Percentiles rank a stretch among this genome's conserved stretches.
Conservation (phyloP, 768 basidiomycete genomes). For the Auricularia cornea region DNA sequence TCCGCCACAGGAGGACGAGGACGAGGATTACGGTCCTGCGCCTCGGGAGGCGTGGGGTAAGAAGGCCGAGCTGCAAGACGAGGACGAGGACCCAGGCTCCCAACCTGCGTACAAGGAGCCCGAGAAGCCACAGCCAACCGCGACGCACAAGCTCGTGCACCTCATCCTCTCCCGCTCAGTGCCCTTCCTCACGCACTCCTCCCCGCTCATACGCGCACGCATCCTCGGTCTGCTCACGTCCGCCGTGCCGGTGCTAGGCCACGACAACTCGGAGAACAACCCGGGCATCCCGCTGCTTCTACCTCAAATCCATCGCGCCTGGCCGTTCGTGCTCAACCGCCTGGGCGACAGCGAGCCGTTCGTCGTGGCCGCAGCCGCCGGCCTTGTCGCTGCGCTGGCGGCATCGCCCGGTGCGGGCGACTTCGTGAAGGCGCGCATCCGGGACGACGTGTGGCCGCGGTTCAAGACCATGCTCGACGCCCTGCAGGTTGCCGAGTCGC, state of each 20-base stretch:
- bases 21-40: slow-evolving; percentile 38
- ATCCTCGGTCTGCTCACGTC: slow-evolving; percentile 69
- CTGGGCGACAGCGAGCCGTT: slow-evolving; percentile 63
- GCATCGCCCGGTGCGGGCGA: slow-evolving; percentile 50
- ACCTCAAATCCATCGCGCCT: slow-evolving; percentile 77
- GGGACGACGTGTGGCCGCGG: slow-evolving; percentile 92
- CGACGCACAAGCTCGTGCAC: slow-evolving; percentile 66
- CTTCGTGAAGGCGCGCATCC: slow-evolving; percentile 78
- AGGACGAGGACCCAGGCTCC: slow-evolving; percentile 18
- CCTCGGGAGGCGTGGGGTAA: slow-evolving; percentile 53
- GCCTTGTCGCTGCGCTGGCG: slow-evolving; percentile 63
- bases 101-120: slow-evolving; percentile 29
- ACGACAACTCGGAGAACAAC: slow-evolving; percentile 41
- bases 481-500: slow-evolving; percentile 55
- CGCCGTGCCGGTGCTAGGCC: slow-evolving; percentile 57
- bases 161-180: slow-evolving; percentile 83
- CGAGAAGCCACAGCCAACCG: slow-evolving; percentile 45
- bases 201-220: slow-evolving; percentile 75
- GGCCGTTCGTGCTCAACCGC: slow-evolving; percentile 91
- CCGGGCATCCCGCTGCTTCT: slow-evolving; percentile 36
- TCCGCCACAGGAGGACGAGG: slow-evolving; percentile 26
- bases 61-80: slow-evolving; percentile 16
- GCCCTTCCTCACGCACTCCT: slow-evolving; percentile 86
- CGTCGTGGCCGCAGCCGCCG: slow-evolving; percentile 70
- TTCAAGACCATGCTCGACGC: slow-evolving; percentile 53